phyloP scores from a whole-genome alignment of 2,329 filamentous ascomycete genomes.

The Fusarium metavorans region DNA sequence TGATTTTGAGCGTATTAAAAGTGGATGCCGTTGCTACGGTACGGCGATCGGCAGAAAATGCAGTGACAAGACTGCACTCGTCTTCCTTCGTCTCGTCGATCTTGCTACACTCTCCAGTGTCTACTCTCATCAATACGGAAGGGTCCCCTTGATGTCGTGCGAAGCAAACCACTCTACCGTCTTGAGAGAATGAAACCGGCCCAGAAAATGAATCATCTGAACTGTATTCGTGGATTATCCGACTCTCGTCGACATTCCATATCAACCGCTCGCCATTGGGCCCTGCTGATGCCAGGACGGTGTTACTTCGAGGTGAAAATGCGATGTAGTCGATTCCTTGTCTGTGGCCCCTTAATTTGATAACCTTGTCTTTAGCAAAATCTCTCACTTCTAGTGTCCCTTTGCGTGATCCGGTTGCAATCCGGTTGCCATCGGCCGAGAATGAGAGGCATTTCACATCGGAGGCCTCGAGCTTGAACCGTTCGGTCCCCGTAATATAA shows the following conservation, averaged over 20 bases:
- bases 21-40: background rate
- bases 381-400: background rate
- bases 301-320: background rate
- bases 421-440: background rate
- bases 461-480: background rate
- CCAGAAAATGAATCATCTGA: background rate
- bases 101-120: background rate
- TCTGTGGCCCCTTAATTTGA: background rate
- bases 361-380: background rate
- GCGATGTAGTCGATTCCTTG: background rate
- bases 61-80: rapidly evolving
- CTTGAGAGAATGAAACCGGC: background rate
- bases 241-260: background rate
- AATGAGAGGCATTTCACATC: background rate
- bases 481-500: background rate
- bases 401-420: background rate
- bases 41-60: background rate
- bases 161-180: no score
- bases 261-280: background rate
- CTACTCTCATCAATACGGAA: background rate
- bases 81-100: background rate
- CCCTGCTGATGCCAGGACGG: background rate
- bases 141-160: background rate
- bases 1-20: background rate
- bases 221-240: background rate